Conservation (phyloP, 805 yeast genomes). For the Hanseniaspora hatyaiensis region DNA sequence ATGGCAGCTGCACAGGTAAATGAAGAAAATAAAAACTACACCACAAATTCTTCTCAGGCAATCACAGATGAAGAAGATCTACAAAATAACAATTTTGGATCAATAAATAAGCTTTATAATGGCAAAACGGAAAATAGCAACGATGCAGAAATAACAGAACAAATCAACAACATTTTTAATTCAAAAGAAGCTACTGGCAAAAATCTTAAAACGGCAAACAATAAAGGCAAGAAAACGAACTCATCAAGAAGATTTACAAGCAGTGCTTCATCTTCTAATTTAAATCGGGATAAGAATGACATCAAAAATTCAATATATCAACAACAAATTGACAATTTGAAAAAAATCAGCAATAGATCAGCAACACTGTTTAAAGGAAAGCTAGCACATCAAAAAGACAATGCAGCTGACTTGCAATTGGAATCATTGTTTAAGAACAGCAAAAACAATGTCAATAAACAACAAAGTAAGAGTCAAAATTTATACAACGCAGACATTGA, state of each 20-base stretch:
- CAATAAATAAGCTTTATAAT: too few relatives aligned
- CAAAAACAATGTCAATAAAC: not conserved
- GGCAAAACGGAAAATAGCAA: slow-evolving; percentile 3
- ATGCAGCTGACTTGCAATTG: not conserved
- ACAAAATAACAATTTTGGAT: not conserved
- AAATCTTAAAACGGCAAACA: not conserved
- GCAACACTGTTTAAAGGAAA: slow-evolving; percentile 13
- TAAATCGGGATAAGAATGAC: not conserved
- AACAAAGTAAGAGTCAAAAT: not conserved
- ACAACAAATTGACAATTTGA: slow-evolving; percentile 13
- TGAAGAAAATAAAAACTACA: not conserved
- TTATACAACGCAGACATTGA: slow-evolving; percentile 13
- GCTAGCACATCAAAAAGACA: not conserved
- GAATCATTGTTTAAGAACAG: slow-evolving; percentile 2
- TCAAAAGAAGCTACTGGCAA: not conserved
- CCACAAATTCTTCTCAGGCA: not conserved
- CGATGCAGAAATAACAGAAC: not conserved
- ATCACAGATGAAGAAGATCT: slow-evolving; percentile 5
- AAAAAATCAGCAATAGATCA: slow-evolving; percentile 15
- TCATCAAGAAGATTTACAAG: slow-evolving; percentile 8
- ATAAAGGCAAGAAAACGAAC: not conserved
- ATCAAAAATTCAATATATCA: slow-evolving; percentile 10
- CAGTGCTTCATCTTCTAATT: slow-evolving; percentile 7
- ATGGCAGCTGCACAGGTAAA: too few relatives aligned
- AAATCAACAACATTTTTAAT: not conserved